Conservation (phyloP, 257 asterid species). For the Solanum verrucosum region DNA sequence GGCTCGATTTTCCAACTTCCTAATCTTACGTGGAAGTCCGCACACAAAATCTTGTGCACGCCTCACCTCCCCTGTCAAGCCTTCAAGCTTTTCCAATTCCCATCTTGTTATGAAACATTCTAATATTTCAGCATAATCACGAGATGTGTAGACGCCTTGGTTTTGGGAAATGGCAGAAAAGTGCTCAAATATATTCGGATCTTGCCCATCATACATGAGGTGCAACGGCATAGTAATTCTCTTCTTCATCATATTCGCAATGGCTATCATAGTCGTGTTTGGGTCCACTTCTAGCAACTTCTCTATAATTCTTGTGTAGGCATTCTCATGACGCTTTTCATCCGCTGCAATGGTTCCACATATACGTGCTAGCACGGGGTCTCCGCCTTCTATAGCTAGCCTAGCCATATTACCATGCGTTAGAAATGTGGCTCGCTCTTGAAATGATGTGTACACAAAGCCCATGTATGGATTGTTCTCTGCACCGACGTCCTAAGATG, state of each 20-base stretch:
- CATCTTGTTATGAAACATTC: conserved; percentile 24
- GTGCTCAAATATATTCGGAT: conserved; percentile 16
- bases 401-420: conserved; percentile 24
- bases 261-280: conserved; percentile 3
- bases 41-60: conserved; percentile 29
- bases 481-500: too few species aligned
- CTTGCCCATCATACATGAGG: conserved; percentile 23
- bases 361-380: conserved; percentile 17
- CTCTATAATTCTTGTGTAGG: conserved; percentile 8
- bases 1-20: conserved; percentile 1
- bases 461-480: too few species aligned
- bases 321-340: conserved; percentile 2
- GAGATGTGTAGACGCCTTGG: conserved; percentile 9
- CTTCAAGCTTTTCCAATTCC: conserved; percentile 19
- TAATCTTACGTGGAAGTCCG: conserved; percentile 6
- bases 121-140: conserved; percentile 19
- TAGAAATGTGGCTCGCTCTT: background rate
- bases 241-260: conserved; percentile 32
- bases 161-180: conserved; percentile 7
- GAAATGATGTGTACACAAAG: too few species aligned
- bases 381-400: conserved; percentile 19
- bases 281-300: conserved; percentile 12
- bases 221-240: conserved; percentile 28
- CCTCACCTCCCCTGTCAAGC: conserved; percentile 7
- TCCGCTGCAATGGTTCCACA: conserved; percentile 27